Evolutionary conservation across 169 alveolate genomes (phyloP).

Genomic region (Eimeria zaria): DNA sequence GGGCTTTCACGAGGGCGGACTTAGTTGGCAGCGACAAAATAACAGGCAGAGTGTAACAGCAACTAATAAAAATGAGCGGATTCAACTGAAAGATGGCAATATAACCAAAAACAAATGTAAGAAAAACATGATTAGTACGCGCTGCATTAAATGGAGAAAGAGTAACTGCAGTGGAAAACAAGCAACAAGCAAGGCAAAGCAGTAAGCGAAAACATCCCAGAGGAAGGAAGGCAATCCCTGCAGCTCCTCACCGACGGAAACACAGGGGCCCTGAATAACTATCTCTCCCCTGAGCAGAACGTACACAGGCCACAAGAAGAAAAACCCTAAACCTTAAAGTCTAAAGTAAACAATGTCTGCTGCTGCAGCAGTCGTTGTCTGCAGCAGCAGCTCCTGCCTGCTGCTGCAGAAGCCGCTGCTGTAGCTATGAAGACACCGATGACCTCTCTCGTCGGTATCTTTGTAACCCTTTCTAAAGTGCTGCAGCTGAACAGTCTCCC

Average conservation of each 20-base stretch:
- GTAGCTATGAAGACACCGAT: too few relatives aligned
- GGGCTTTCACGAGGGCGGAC: not conserved
- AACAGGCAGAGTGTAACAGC: not conserved
- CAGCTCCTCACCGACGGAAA: slow-evolving; percentile 61
- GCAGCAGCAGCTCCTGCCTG: not conserved
- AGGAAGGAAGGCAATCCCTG: not conserved
- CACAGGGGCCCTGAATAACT: slow-evolving; percentile 55
- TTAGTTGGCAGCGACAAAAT: not conserved
- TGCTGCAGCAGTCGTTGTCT: not conserved
- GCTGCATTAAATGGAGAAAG: not conserved
- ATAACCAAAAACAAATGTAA: not conserved
- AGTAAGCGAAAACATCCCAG: not conserved
- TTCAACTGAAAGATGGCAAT: not conserved
- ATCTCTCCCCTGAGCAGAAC: slow-evolving; percentile 55
- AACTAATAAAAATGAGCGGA: not conserved
- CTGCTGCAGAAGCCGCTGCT: too few relatives aligned
- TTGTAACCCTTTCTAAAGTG: not conserved
- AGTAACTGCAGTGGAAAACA: not conserved
- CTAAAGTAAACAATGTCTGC: not conserved
- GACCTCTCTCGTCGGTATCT: too few relatives aligned
- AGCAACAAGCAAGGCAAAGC: not conserved
- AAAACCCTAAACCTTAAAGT: not conserved
- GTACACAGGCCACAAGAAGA: not conserved
- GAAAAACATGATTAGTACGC: not conserved
- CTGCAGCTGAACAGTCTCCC: not conserved